These are phyloP conservation scores for Kokia cookei DNA, from an alignment of 441 rosid species.

Conservation along the genomic window DNA sequence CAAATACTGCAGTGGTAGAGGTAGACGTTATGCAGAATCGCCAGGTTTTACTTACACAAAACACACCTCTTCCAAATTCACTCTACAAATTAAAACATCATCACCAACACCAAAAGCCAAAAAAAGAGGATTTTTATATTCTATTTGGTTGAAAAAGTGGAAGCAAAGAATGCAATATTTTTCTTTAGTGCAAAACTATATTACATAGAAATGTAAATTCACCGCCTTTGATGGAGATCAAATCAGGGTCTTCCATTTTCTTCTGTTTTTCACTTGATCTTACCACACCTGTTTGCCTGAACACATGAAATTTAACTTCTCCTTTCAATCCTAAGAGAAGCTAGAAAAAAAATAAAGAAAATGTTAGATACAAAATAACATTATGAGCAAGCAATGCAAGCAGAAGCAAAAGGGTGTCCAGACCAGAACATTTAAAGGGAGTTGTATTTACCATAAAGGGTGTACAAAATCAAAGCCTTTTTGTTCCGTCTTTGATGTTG, in stretches of 20 bases:
- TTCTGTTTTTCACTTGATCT: slow-evolving; percentile 16
- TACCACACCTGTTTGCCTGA: slow-evolving; percentile 32
- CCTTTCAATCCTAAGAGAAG: slow-evolving; percentile 29
- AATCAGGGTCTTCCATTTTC: slow-evolving; percentile 61
- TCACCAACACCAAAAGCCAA: slow-evolving; percentile 2
- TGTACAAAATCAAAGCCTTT: slow-evolving; percentile 1
- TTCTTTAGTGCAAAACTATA: slow-evolving; percentile 12
- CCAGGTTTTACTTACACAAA: slow-evolving; percentile 46
- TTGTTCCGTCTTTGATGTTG: not conserved
- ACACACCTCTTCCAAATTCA: slow-evolving; percentile 17
- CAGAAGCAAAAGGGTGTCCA: slow-evolving; percentile 12
- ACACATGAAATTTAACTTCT: slow-evolving; percentile 18
- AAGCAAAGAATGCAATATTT: too few relatives aligned
- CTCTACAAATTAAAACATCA: not conserved
- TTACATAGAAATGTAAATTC: slow-evolving; percentile 30
- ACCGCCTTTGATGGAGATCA: slow-evolving; percentile 13
- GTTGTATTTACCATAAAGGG: slow-evolving; percentile 22
- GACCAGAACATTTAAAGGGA: not conserved
- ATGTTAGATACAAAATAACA: slow-evolving; percentile 32
- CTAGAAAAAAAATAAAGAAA: slow-evolving; percentile 12
- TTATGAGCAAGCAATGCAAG: slow-evolving; percentile 45
- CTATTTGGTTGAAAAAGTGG: too few relatives aligned
- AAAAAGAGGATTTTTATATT: not conserved
- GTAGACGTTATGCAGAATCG: slow-evolving; percentile 33
- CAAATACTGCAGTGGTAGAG: slow-evolving; percentile 41